phyloP scores from a whole-genome alignment of 2,329 filamentous ascomycete genomes.

The Aspergillus cejpii region DNA sequence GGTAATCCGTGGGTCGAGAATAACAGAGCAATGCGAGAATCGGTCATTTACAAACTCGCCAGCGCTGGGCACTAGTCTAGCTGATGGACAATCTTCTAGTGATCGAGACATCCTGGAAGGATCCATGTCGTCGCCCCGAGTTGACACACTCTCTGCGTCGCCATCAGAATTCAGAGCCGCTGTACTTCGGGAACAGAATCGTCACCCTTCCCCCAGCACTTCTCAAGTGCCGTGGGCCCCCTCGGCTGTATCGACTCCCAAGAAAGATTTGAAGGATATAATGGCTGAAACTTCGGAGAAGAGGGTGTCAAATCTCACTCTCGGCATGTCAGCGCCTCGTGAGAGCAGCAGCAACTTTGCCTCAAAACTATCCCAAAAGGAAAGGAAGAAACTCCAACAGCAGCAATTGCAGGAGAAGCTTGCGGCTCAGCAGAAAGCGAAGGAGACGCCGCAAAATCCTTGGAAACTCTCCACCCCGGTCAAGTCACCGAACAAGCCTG shows the following conservation, averaged over 20 bases:
- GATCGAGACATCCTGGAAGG: constrained; percentile 25
- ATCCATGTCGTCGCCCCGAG: constrained; percentile 24
- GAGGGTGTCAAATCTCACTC: constrained; percentile 48
- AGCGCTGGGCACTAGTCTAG: constrained; percentile 22
- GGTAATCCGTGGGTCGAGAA: constrained; percentile 17
- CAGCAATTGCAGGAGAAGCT: constrained; percentile 48
- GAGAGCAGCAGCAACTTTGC: constrained; percentile 37
- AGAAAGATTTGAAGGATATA: constrained; percentile 69
- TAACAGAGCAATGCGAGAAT: constrained; percentile 13
- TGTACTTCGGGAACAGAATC: constrained; percentile 19
- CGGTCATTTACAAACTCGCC: constrained; percentile 23
- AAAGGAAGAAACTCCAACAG: constrained; percentile 77
- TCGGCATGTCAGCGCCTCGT: constrained; percentile 45
- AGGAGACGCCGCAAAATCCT: constrained; percentile 42
- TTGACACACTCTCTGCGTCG: constrained; percentile 17
- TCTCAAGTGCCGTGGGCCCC: constrained; percentile 48
- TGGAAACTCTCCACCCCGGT: constrained; percentile 54
- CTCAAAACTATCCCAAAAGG: constrained; percentile 78
- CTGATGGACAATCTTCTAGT: constrained; percentile 23
- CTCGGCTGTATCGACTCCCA: constrained; percentile 51
- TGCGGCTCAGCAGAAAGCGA: constrained; percentile 30
- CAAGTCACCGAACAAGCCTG: constrained; percentile 11
- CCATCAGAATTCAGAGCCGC: constrained; percentile 20
- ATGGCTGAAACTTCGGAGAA: constrained; percentile 56
- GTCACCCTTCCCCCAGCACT: constrained; percentile 23